Conservation (phyloP, 179 eudicot species). For the Nepenthes alata region DNA sequence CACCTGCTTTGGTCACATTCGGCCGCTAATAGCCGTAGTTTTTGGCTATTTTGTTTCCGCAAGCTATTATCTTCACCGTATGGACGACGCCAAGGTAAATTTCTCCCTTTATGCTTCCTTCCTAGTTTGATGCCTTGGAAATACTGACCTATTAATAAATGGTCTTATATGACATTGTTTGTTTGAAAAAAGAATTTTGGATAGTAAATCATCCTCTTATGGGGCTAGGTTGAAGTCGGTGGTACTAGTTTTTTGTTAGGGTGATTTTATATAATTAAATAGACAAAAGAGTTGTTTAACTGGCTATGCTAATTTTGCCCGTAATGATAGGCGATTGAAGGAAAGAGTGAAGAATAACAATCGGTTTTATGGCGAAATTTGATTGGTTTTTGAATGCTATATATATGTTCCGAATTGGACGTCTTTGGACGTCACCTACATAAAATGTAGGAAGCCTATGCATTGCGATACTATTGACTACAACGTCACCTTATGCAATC, state of each 20-base stretch:
- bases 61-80: not conserved
- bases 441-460: too few relatives aligned
- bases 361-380: too few relatives aligned
- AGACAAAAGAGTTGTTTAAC: too few relatives aligned
- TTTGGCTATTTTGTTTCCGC: not conserved
- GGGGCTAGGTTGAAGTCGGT: not conserved
- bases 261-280: not conserved
- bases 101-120: not conserved
- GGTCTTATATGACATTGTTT: not conserved
- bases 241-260: not conserved
- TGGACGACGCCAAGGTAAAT: conserved; percentile 16
- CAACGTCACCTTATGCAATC: too few relatives aligned
- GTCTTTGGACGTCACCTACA: too few relatives aligned
- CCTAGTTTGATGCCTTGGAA: not conserved
- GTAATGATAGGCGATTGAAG: too few relatives aligned
- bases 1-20: not conserved
- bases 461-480: too few relatives aligned
- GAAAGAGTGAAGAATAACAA: too few relatives aligned
- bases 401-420: too few relatives aligned
- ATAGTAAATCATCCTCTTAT: not conserved
- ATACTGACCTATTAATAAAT: not conserved
- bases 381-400: too few relatives aligned
- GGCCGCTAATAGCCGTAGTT: not conserved
- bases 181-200: not conserved
- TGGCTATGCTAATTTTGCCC: too few relatives aligned